phyloP scores from a whole-genome alignment of 78 protist genomes.

The Polysphondylium violaceum region DNA sequence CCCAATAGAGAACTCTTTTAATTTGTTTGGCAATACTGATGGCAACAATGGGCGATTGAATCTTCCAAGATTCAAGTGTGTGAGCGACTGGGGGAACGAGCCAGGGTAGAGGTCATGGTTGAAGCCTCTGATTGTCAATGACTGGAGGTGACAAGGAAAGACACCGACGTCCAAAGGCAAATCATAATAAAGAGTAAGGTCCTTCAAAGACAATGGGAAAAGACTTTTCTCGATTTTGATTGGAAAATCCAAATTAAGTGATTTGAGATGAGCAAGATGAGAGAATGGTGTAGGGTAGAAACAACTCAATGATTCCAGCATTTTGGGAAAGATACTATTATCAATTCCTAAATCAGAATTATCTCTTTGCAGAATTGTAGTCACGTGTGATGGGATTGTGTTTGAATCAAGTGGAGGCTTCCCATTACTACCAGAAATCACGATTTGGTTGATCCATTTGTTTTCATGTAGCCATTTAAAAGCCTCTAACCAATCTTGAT shows the following conservation, averaged over 20 bases:
- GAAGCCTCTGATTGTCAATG: background rate
- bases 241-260: background rate
- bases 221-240: background rate
- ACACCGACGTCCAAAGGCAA: background rate
- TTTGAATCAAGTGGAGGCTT: background rate
- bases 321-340: background rate
- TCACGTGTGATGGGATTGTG: background rate
- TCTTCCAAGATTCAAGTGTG: too few relatives aligned
- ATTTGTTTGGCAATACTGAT: too few relatives aligned
- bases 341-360: too few relatives aligned
- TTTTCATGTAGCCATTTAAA: background rate
- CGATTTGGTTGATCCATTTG: background rate
- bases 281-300: background rate
- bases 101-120: background rate
- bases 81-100: background rate
- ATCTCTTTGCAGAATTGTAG: background rate
- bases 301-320: background rate
- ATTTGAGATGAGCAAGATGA: background rate
- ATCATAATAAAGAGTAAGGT: background rate
- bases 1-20: too few relatives aligned
- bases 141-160: background rate
- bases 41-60: too few relatives aligned
- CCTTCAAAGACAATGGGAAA: background rate
- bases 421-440: background rate
- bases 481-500: background rate